Evolutionary conservation across 2,329 filamentous ascomycete genomes (phyloP), one percentile per base, ranked within the genome.

Genomic region (Mariannaea elegans): DNA sequence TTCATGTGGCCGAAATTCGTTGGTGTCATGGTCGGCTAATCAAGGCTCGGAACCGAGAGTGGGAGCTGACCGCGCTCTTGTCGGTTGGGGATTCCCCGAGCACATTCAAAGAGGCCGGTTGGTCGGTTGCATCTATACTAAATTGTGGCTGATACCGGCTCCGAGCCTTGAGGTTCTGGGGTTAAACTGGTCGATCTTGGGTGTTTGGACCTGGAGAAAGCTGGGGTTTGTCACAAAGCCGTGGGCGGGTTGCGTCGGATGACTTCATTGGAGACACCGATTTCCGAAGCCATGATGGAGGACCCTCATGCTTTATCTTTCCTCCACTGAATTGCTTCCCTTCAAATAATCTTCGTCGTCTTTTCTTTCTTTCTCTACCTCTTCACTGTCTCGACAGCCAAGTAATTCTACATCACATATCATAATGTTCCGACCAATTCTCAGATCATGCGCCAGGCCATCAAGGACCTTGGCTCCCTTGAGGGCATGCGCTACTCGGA

Each of bases 381-480:
- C 21, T 21, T 41, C 42, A 55, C 47, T 19, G 24, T 32, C 6
- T 18, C 36, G n/a, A 18, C 5, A n/a, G n/a, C n/a, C n/a, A n/a
- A n/a, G n/a, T n/a, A n/a, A n/a, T n/a, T n/a, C n/a, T n/a, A n/a
- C n/a, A n/a, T n/a, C n/a, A n/a, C 8, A 10, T 39, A 29, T 52
- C 60, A 61, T 29, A 45, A 75, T 76, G 74, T 71, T 75, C 31
- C 70, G 73, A 59, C 70, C 72, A 48, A 65, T 71, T 23, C 65
- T 75, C 32, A 70, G 73, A 65, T 66, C 67, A 50, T 65, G 70
- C 63, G 63, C 65, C 44, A 66, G 71, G 63, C 69, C 44, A 48
- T 63, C 65, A 36, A 66, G 71, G 63, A 67, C 56, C 39, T 60
- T 65, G 45, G 60, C 63, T 54, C 64, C 69, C 32, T 31, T 68